Evolutionary conservation across 1,139 yeast genomes (phyloP), one percentile per base, ranked within the genome.

Genomic region (Protomyces arabidopsidicola): DNA sequence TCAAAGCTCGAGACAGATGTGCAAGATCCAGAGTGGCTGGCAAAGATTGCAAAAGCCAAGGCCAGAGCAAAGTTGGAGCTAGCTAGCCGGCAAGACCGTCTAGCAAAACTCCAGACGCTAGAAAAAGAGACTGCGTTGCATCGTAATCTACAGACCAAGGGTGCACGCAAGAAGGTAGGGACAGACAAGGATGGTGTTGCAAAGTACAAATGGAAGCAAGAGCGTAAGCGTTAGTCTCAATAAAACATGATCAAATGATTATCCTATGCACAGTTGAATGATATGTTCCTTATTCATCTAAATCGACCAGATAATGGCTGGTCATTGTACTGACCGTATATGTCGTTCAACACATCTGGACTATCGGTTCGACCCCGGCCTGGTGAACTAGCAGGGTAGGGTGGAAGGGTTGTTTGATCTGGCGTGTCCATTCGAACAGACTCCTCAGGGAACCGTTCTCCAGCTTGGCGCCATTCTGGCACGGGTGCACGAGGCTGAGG

Each of bases 191-290:
- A 65, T 27, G 67, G 67, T 8, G 60, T 57, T 20, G 51, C 67
- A 4, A 45, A 45, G 35, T 65, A 65, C 48, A 64, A 57, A 24
- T 65, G 67, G 67, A 65, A 65, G 50, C 66, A 57, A 20, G 67
- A 65, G 57, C 62, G 67, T 31, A 63, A 64, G 53, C 53, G 58
- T 39, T 65, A 53, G 27, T 35, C 18, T 14, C n/a, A n/a, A 12
- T 5, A 35, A 12, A 36, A 36, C 16, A 36, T 36, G 42, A 36
- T 36, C 42, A 9, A 4, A 6, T 27, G 6, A 5, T 27, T 5
- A 5, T 8, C 31, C 6, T 27, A 27, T 27, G 31, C 31, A 27
- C 31, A 27, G 6, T 27, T 27, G 6, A 5, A 27, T 27, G 31
- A 27, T 5, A 27, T 27, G 31, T 27, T 2, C 6, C 8, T 27